Conservation (phyloP, 2,329 filamentous ascomycete genomes). For the Cytospora piceae region DNA sequence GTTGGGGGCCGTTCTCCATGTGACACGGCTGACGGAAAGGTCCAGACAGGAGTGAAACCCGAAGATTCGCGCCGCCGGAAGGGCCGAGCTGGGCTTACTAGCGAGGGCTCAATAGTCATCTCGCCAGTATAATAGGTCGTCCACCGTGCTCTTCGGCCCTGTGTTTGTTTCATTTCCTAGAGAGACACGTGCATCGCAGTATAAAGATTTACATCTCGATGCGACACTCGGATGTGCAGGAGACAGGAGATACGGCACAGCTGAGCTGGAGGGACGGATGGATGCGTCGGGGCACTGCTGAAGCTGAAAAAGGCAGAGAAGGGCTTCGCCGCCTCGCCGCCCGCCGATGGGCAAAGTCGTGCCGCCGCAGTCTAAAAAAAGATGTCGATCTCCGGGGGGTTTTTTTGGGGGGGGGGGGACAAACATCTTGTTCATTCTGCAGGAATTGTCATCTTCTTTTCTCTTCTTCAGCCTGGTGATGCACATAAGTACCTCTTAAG, state of each 20-base stretch:
- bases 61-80: conserved; percentile 8
- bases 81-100: conserved; percentile 20
- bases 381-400: background rate
- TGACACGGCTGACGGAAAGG: conserved; percentile 3
- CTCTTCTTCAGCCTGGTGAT: background rate
- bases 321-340: background rate
- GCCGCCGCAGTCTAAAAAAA: conserved; percentile 21
- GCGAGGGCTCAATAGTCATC: conserved; percentile 12
- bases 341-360: background rate
- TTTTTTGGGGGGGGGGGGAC: background rate
- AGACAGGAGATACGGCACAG: background rate
- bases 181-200: background rate
- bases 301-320: background rate
- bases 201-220: background rate
- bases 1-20: background rate
- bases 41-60: conserved; percentile 20
- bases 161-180: background rate
- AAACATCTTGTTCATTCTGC: background rate
- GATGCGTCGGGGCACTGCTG: background rate
- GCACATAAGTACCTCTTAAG: background rate
- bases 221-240: background rate
- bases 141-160: background rate
- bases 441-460: background rate
- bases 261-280: background rate
- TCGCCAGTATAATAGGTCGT: conserved; percentile 13